Base-by-base conservation (phyloP, 2,329 filamentous ascomycete species). In the Zasmidium citrigriseum region DNA sequence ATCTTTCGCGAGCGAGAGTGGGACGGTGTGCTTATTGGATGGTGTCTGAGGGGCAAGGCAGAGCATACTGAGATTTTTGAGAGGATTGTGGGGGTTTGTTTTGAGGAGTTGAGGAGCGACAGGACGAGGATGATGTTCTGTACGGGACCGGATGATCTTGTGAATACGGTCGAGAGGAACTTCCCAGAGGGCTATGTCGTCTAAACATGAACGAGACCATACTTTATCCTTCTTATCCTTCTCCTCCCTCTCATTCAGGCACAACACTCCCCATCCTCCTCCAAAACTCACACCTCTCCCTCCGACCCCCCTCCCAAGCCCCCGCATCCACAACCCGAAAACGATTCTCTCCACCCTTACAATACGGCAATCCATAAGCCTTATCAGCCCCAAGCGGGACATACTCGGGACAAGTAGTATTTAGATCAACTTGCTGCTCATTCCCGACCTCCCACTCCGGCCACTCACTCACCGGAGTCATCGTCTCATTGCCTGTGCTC, bases 261-360 rank as follows among this genome's bases (percentile, higher is more conserved):
- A 41, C 34, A 11, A 9, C 4, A 4, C 16, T n/a, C 34, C 55
- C 69, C 9, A 72, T 57, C 29, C 60, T 60, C 49, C 69, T 66
- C 80, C 78, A 81, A 47, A 81, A 76, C 20, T 77, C 74, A 61
- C 80, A 82, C 52, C 80, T 70, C 47, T 62, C 60, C 0, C 80
- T 80, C 22, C 80, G 70, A 0, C 77, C 77, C 1, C 74, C 79
- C 55, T 82, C 80, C 80, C 80, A 82, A 2, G 68, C 69, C 57
- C 72, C 75, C 1, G 74, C 79, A 64, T 80, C 69, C 7, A 74
- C 76, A 23, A 82, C 50, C 0, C 64, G 68, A 59, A 83, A 73
- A 4, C 69, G 61, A 54, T 80, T 79, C 14, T 69, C 66, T n/a
- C 14, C 27, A 29, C 27, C 27, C 7, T 7, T 14, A 14, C 27